Conservation (phyloP, 2,329 filamentous ascomycete genomes). For the Acephala macrosclerotiorum region DNA sequence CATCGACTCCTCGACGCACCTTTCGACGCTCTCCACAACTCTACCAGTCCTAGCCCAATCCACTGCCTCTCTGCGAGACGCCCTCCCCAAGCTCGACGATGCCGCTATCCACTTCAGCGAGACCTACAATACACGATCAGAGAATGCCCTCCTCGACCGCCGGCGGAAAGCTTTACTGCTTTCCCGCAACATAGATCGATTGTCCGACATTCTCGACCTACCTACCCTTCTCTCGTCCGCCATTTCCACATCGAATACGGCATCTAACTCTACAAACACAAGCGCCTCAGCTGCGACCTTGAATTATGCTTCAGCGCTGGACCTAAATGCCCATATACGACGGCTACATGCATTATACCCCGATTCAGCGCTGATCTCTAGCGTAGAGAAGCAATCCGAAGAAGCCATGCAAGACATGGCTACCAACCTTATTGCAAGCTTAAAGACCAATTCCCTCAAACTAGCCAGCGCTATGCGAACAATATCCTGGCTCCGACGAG, state of each 20-base stretch:
- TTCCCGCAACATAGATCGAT: conserved; percentile 84
- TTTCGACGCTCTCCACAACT: conserved; percentile 74
- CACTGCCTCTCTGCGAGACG: conserved; percentile 70
- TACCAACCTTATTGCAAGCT: conserved; percentile 77
- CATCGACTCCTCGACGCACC: conserved; percentile 79
- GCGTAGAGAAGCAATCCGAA: conserved; percentile 80
- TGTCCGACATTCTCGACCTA: conserved; percentile 90
- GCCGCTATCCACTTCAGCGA: conserved; percentile 82
- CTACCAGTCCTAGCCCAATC: conserved; percentile 75
- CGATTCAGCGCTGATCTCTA: conserved; percentile 75
- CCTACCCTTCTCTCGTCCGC: conserved; percentile 85
- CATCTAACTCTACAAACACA: conserved; percentile 48
- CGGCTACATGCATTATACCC: conserved; percentile 85
- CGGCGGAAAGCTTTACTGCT: conserved; percentile 83
- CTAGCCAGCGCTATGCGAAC: conserved; percentile 90
- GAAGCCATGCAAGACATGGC: conserved; percentile 89
- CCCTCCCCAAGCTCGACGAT: conserved; percentile 80
- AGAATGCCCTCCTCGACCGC: conserved; percentile 72
- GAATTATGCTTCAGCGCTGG: conserved; percentile 88
- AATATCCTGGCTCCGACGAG: conserved; percentile 87
- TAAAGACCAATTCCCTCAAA: conserved; percentile 82
- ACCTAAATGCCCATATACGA: conserved; percentile 92
- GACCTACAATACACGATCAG: conserved; percentile 78
- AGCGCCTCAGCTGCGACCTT: conserved; percentile 56
- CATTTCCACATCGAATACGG: conserved; percentile 58